A percentile compares a stretch with the other conserved stretches of the same genome.
Conservation (phyloP, 768 basidiomycete genomes). For the Leucosporidium creatinivorum region DNA sequence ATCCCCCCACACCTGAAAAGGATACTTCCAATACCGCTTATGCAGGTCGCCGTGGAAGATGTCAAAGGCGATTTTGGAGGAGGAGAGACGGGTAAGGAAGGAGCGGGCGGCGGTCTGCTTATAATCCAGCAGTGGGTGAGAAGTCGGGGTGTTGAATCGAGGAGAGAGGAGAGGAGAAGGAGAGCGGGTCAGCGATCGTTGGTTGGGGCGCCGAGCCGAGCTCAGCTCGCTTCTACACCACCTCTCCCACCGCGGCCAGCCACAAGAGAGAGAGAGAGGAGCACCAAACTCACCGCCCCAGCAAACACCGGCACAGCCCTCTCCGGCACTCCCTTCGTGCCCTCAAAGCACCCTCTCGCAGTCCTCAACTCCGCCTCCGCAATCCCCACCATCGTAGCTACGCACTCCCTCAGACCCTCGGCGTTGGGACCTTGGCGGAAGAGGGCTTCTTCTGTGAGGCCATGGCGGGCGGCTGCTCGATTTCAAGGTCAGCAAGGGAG, state of each 20-base stretch:
- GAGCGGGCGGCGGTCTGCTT: constrained; percentile 20
- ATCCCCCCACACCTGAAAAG: constrained; percentile 31
- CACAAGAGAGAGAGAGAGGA: neutral
- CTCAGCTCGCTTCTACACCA: neutral
- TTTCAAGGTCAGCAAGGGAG: neutral
- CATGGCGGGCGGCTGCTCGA: constrained; percentile 8
- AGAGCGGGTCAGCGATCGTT: too few relatives aligned
- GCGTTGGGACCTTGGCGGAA: constrained; percentile 23
- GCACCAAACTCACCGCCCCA: constrained; percentile 9
- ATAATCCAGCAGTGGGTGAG: too few relatives aligned
- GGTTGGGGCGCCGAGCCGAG: neutral
- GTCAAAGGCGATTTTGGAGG: constrained; percentile 17
- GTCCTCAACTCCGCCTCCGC: constrained; percentile 29
- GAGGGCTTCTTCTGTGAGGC: constrained; percentile 21
- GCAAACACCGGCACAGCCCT: constrained; percentile 22
- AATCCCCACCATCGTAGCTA: constrained; percentile 30
- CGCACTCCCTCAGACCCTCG: constrained; percentile 17
- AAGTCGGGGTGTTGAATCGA: too few relatives aligned
- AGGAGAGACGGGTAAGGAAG: constrained; percentile 16
- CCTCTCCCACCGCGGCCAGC: neutral
- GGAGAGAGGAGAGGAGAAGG: too few relatives aligned
- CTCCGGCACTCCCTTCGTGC: constrained; percentile 21
- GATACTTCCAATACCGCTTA: constrained; percentile 28
- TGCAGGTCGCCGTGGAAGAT: constrained; percentile 11
- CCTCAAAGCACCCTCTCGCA: constrained; percentile 23